phyloP scores from a whole-genome alignment of 163 green algal species.

The Coccomyxa subellipsoidea region DNA sequence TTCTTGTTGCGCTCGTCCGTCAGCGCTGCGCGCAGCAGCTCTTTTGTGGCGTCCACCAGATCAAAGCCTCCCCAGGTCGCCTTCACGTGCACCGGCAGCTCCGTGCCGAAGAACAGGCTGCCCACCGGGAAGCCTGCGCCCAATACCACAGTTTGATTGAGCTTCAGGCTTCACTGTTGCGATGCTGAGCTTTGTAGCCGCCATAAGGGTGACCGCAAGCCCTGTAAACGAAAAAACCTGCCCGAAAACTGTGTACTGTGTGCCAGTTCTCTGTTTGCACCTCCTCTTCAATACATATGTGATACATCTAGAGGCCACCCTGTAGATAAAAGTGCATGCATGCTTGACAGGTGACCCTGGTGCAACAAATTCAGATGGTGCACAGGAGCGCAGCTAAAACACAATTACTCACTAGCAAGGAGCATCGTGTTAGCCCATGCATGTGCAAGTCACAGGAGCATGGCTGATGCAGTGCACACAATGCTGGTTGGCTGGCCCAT shows the following conservation, averaged over 20 bases:
- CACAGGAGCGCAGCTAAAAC: too few species aligned
- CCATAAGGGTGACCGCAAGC: not conserved
- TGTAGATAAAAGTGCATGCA: too few species aligned
- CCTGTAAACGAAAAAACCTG: not conserved
- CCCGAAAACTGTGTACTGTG: not conserved
- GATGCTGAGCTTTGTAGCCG: not conserved
- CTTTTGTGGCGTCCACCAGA: conserved; percentile 22
- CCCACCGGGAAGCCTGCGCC: conserved; percentile 21
- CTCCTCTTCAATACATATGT: not conserved
- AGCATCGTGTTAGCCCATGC: too few species aligned
- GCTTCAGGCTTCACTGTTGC: too few species aligned
- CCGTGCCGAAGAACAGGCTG: conserved; percentile 29
- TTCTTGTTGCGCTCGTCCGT: conserved; percentile 34
- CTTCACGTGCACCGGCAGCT: conserved; percentile 14
- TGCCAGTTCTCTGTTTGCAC: not conserved
- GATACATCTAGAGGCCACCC: too few species aligned
- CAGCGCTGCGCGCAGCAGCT: conserved; percentile 33
- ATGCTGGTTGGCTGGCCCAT: not conserved
- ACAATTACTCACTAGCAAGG: too few species aligned
- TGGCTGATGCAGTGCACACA: too few species aligned
- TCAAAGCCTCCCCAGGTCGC: conserved; percentile 27
- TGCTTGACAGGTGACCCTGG: too few species aligned
- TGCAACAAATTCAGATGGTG: too few species aligned
- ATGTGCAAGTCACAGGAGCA: too few species aligned
- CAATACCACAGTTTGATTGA: too few species aligned